Evolutionary conservation across 2,329 filamentous ascomycete species (phyloP).

Genomic region (Phialemonium atrogriseum): DNA sequence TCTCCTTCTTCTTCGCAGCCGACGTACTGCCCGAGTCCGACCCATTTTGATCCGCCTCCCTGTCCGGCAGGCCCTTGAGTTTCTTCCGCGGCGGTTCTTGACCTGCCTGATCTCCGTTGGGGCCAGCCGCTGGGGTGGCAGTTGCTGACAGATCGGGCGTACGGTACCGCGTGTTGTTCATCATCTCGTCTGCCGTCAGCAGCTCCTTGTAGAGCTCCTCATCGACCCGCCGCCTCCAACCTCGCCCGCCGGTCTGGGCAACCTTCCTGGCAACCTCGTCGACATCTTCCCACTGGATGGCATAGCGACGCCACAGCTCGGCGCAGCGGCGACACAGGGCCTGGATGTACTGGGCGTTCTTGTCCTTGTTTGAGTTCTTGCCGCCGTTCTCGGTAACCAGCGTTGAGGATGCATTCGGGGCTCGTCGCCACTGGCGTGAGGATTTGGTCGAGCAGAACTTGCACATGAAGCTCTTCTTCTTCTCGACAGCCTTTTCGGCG

Average conservation of each 20-base stretch:
- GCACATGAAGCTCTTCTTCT: conserved; percentile 81
- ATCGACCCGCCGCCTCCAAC: conserved; percentile 82
- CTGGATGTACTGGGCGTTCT: conserved; percentile 63
- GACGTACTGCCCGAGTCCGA: conserved; percentile 36
- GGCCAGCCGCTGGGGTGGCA: conserved; percentile 18
- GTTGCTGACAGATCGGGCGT: conserved; percentile 24
- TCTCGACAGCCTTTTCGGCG: conserved; percentile 68
- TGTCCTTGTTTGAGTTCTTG: conserved; percentile 68
- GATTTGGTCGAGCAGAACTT: conserved; percentile 80
- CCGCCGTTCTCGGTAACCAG: conserved; percentile 56
- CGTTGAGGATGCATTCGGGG: conserved; percentile 68
- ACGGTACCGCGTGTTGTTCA: conserved; percentile 32
- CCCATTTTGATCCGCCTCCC: conserved; percentile 36
- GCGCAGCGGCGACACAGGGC: conserved; percentile 88
- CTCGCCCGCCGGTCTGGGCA: conserved; percentile 66
- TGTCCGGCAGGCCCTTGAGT: conserved; percentile 47
- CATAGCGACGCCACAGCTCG: conserved; percentile 90
- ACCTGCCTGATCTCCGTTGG: conserved; percentile 13
- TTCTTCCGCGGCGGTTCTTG: conserved; percentile 57
- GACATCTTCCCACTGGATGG: conserved; percentile 88
- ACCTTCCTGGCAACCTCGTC: conserved; percentile 90
- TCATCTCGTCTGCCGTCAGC: conserved; percentile 54
- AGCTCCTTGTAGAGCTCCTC: conserved; percentile 80
- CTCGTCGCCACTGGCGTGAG: conserved; percentile 86
- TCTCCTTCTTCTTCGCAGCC: conserved; percentile 52